Evolutionary conservation across 805 yeast genomes (phyloP).

Genomic region (Candida yuanshanica): DNA sequence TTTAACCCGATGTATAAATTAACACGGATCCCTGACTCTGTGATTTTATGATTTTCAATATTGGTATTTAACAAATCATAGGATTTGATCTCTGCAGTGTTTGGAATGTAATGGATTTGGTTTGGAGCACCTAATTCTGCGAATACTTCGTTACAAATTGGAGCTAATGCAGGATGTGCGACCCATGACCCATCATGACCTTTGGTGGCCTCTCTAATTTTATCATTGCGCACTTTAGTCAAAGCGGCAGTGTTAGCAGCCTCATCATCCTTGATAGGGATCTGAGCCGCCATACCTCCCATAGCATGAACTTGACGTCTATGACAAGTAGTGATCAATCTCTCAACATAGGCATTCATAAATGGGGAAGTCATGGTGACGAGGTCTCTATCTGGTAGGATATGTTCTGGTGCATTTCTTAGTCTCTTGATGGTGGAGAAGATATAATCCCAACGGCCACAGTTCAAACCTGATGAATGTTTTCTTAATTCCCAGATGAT

Average conservation of each 20-base stretch:
- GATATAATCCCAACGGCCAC: constrained; percentile 90
- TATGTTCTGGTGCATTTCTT: constrained; percentile 58
- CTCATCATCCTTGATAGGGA: constrained; percentile 71
- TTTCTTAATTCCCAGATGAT: constrained; percentile 70
- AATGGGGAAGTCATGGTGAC: constrained; percentile 81
- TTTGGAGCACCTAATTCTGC: constrained; percentile 79
- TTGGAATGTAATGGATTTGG: constrained; percentile 52
- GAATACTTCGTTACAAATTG: constrained; percentile 67
- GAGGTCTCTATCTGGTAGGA: constrained; percentile 71
- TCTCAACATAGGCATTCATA: constrained; percentile 73
- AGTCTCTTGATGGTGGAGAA: constrained; percentile 73
- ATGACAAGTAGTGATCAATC: constrained; percentile 69
- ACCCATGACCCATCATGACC: constrained; percentile 91
- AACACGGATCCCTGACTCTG: constrained; percentile 63
- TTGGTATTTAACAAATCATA: constrained; percentile 58
- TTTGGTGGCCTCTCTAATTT: constrained; percentile 66
- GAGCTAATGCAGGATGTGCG: constrained; percentile 79
- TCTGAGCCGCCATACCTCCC: constrained; percentile 91
- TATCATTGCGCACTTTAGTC: constrained; percentile 68
- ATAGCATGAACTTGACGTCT: constrained; percentile 77
- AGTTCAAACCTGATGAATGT: constrained; percentile 77
- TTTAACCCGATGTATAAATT: constrained; percentile 71
- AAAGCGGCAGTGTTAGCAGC: constrained; percentile 59
- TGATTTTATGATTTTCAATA: constrained; percentile 57
- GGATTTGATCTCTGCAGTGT: constrained; percentile 39